phyloP scores from a whole-genome alignment of 2,329 filamentous ascomycete species.

The Microdochium bolleyi region DNA sequence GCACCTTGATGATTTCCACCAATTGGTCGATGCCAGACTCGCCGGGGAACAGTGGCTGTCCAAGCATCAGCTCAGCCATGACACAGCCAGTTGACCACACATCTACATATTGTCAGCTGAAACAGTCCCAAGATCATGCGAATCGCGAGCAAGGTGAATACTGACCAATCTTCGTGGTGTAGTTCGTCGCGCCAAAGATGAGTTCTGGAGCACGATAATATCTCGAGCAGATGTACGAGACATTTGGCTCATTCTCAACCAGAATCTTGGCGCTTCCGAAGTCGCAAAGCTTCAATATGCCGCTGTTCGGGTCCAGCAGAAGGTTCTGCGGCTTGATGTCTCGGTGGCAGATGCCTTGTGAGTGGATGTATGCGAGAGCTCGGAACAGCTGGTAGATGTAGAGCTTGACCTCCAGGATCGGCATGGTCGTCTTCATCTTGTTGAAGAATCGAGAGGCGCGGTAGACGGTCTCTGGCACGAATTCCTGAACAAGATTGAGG shows the following conservation, averaged over 20 bases:
- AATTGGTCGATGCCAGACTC: slow-evolving; percentile 98
- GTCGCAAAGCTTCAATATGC: slow-evolving; percentile 94
- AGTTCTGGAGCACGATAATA: slow-evolving; percentile 98
- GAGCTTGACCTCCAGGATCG: slow-evolving; percentile 95
- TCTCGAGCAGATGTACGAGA: slow-evolving; percentile 98
- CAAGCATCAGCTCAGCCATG: slow-evolving; percentile 98
- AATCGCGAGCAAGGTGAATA: slow-evolving; percentile 6
- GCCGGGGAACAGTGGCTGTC: slow-evolving; percentile 93
- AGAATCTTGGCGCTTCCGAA: slow-evolving; percentile 98
- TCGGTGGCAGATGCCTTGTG: slow-evolving; percentile 96
- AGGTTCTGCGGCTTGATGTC: slow-evolving; percentile 99
- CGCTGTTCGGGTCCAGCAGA: slow-evolving; percentile 81
- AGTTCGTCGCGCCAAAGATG: slow-evolving; percentile 98
- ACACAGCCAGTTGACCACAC: slow-evolving; percentile 99
- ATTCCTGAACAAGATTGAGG: slow-evolving; percentile 95
- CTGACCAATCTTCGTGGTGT: slow-evolving; percentile 99
- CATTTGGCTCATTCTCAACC: slow-evolving; percentile 97
- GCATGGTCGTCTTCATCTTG: slow-evolving; percentile 99
- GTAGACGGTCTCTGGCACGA: slow-evolving; percentile 97
- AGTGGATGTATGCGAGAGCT: slow-evolving; percentile 97
- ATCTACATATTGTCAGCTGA: slow-evolving; percentile 45
- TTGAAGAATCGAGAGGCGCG: slow-evolving; percentile 98
- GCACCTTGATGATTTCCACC: slow-evolving; percentile 98
- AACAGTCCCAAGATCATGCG: slow-evolving; percentile 4
- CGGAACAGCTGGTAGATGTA: slow-evolving; percentile 99